Conservation (phyloP, 208 protist genomes). For the Leishmania tarentolae region DNA sequence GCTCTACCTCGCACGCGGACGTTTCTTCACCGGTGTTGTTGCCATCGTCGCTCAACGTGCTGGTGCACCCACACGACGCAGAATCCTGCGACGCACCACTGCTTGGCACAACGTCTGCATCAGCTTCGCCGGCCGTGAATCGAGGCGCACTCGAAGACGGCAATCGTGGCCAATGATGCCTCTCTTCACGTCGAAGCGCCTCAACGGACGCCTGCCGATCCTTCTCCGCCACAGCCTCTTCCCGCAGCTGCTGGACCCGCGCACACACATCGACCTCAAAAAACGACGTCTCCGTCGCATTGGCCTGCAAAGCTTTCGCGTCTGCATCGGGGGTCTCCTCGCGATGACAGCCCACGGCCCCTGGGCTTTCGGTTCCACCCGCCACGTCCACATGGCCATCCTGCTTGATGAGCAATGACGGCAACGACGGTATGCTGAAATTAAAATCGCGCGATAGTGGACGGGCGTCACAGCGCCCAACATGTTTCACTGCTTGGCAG, state of each 20-base stretch:
- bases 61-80: neutral
- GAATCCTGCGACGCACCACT: neutral
- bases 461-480: conserved; percentile 30
- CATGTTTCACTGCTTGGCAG: conserved; percentile 49
- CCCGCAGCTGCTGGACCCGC: conserved; percentile 22
- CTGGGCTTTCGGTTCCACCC: neutral
- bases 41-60: neutral
- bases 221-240: neutral
- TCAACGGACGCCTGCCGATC: neutral
- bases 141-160: neutral
- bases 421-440: conserved; percentile 61
- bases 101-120: neutral
- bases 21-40: neutral
- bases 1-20: neutral
- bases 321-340: neutral
- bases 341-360: neutral
- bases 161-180: neutral
- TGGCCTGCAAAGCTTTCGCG: neutral
- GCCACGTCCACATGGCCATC: neutral
- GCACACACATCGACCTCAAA: conserved; percentile 64
- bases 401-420: conserved; percentile 16
- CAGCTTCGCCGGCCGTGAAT: neutral
- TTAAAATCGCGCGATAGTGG: conserved; percentile 44
- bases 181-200: conserved; percentile 2
- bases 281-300: conserved; percentile 30